Base-by-base conservation (phyloP, 1,284 basidiomycete species). In the Agroathelia rolfsii region DNA sequence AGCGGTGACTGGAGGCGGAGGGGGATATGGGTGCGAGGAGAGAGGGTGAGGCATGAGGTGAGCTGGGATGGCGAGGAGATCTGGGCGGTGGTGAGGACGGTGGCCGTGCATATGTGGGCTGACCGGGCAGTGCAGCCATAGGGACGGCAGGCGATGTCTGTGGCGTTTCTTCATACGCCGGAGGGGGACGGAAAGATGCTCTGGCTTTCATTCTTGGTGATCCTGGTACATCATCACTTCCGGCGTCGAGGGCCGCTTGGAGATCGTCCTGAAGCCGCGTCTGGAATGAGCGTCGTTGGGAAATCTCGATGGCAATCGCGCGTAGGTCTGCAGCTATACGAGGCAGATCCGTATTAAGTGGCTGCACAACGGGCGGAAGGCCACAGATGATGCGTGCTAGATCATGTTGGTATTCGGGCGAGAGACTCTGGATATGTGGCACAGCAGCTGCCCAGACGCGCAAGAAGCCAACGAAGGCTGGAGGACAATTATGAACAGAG, bases 281-380 rank as follows among this genome's bases (percentile, higher is more conserved):
- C 50, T 87, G 84, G 55, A 88, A 88, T 0, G 79, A 75, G n/a
- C 84, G 59, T 3, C 84, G 57, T 53, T 85, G 82, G 39, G 76
- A 79, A 42, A 85, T 83, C 45, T 84, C 81, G 34, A 85, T 83
- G 0, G 82, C 77, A 0, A 86, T 77, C 0, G 80, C 76, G 11
- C 80, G 66, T 9, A 86, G 53, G 54, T 85, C 80, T 1, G 78
- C 78, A 4, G 82, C 70, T 34, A 86, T 74, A 0, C 78, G 74
- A 6, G 61, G 56, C 9, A 82, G 46, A 1, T 54, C 43, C 2
- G 54, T 49, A 33, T 66, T 52, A 21, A 48, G 11, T 0, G 67
- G 62, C 3, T 53, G 37, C 3, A 52, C 38, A 35, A 77, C 32
- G 1, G 76, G 55, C 0, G 59, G 64, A 20, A 85, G 68, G 12